Conservation (phyloP, 2,329 filamentous ascomycete species). For the Balansia obtecta region DNA sequence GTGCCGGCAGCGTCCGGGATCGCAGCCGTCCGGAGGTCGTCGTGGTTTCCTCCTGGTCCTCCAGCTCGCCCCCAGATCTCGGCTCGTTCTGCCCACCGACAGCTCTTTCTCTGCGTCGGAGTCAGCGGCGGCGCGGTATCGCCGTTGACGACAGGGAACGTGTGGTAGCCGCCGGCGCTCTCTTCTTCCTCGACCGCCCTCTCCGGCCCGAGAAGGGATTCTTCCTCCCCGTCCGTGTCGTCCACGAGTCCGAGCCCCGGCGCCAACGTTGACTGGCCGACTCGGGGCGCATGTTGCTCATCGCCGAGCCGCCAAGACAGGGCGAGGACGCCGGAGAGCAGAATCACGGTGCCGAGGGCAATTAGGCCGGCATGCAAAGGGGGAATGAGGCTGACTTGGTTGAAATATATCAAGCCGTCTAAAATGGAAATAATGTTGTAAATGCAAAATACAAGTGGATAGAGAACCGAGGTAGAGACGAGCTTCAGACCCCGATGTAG, state of each 20-base stretch:
- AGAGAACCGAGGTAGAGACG: slow-evolving; percentile 88
- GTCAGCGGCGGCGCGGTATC: slow-evolving; percentile 25
- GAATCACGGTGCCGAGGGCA: slow-evolving; percentile 70
- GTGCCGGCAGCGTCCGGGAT: slow-evolving; percentile 35
- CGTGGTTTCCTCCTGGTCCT: slow-evolving; percentile 50
- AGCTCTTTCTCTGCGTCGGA: slow-evolving; percentile 34
- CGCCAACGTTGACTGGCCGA: slow-evolving; percentile 57
- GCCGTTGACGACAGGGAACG: slow-evolving; percentile 29
- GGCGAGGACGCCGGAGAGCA: slow-evolving; percentile 78
- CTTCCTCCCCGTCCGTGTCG: slow-evolving; percentile 50
- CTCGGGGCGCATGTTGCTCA: slow-evolving; percentile 49
- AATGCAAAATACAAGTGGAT: slow-evolving; percentile 94
- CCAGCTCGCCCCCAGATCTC: slow-evolving; percentile 84
- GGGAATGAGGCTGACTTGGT: slow-evolving; percentile 70
- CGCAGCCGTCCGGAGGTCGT: slow-evolving; percentile 29
- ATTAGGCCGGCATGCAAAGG: slow-evolving; percentile 69
- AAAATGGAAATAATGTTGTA: slow-evolving; percentile 99
- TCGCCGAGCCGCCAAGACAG: slow-evolving; percentile 89
- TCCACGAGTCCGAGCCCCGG: slow-evolving; percentile 76
- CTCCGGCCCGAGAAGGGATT: slow-evolving; percentile 38
- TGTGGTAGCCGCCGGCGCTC: slow-evolving; percentile 30
- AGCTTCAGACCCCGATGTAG: slow-evolving; percentile 88
- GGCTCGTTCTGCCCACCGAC: slow-evolving; percentile 52
- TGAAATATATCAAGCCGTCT: slow-evolving; percentile 94
- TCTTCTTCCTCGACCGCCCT: slow-evolving; percentile 30